A percentile compares a stretch with the other conserved stretches of the same genome.
phyloP scores from a whole-genome alignment of 257 asterid genomes.

The Asclepias syriaca region DNA sequence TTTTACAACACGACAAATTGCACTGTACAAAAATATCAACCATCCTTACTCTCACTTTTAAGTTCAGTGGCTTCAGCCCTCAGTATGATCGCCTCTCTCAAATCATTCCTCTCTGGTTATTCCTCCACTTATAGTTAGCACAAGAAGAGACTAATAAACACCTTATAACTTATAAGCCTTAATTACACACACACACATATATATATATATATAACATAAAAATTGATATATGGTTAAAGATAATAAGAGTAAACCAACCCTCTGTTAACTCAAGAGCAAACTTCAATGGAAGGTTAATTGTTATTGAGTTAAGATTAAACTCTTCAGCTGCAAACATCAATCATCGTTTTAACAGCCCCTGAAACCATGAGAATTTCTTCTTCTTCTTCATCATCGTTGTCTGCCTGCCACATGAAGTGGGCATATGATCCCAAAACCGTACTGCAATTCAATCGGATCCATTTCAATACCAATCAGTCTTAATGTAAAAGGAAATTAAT shows the following conservation, averaged over 20 bases:
- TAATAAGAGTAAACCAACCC: background rate
- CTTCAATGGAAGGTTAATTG: background rate
- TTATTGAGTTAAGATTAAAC: background rate
- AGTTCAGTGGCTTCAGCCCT: background rate
- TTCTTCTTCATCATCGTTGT: constrained; percentile 27
- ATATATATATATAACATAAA: background rate
- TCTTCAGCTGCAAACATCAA: constrained; percentile 13
- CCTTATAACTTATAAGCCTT: background rate
- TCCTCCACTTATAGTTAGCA: background rate
- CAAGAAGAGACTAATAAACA: background rate
- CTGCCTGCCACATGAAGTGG: constrained; percentile 68
- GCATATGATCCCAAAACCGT: constrained; percentile 69
- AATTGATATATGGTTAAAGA: background rate
- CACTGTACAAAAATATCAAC: background rate
- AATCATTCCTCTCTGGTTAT: background rate
- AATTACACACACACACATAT: no score
- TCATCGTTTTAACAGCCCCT: constrained; percentile 4
- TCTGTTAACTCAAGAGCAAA: background rate
- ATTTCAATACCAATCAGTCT: background rate
- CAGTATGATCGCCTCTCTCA: background rate
- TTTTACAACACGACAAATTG: background rate
- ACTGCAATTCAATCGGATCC: constrained; percentile 24
- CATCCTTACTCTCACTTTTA: background rate
- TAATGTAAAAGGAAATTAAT: background rate
- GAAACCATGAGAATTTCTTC: constrained; percentile 9